Percentiles rank a stretch among this genome's conserved stretches.
phyloP scores from a whole-genome alignment of 148 eudicot species.

The Bassia scoparia region DNA sequence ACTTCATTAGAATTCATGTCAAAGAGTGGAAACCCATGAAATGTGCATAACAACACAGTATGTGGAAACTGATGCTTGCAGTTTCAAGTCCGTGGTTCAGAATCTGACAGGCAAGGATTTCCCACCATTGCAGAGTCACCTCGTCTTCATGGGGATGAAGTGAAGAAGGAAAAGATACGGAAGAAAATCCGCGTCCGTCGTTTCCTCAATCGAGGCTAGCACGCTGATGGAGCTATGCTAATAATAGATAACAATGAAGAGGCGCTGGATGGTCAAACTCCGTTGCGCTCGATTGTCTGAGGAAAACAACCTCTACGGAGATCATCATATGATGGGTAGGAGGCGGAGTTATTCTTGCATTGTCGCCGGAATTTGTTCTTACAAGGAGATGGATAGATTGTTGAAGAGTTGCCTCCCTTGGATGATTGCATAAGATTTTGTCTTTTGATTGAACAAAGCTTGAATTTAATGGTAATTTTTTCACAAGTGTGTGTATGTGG shows the following conservation, averaged over 20 bases:
- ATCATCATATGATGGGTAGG: conserved; percentile 2
- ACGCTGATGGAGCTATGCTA: neutral
- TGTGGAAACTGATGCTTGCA: conserved; percentile 64
- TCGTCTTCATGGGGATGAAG: neutral
- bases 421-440: conserved; percentile 35
- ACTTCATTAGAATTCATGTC: too few species aligned
- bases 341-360: conserved; percentile 13
- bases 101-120: conserved; percentile 68
- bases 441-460: conserved; percentile 16
- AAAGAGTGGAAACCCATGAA: conserved; percentile 36
- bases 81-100: conserved; percentile 80
- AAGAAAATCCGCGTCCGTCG: neutral
- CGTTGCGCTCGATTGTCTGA: neutral
- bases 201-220: conserved; percentile 2
- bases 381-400: conserved; percentile 39
- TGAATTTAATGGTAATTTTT: too few species aligned
- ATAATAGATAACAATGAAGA: too few species aligned
- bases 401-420: conserved; percentile 39
- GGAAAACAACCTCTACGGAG: neutral
- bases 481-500: too few species aligned
- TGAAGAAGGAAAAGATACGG: neutral
- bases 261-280: neutral
- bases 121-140: conserved; percentile 23
- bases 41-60: conserved; percentile 63
- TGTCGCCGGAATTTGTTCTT: conserved; percentile 37